These are phyloP conservation scores for Cercospora beticola DNA, from an alignment of 2,329 filamentous ascomycete species.

Conservation along the genomic window DNA sequence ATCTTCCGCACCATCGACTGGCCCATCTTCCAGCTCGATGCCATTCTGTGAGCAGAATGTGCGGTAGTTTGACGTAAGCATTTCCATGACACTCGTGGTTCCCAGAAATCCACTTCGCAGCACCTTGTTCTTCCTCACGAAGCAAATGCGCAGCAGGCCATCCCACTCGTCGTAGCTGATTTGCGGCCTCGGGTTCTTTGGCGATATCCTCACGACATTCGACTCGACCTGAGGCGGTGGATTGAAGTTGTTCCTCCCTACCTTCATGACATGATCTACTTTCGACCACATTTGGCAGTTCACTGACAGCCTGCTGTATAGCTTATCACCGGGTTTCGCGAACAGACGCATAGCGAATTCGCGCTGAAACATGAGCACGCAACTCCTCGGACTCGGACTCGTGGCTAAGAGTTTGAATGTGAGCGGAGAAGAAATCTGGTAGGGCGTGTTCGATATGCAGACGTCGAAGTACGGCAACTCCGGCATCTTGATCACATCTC, in stretches of 20 bases:
- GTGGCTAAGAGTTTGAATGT: conserved; percentile 87
- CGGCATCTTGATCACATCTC: conserved; percentile 85
- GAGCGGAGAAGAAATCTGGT: conserved; percentile 82
- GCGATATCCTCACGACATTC: conserved; percentile 84
- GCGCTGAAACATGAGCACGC: conserved; percentile 93
- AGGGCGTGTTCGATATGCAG: conserved; percentile 76
- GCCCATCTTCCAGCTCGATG: conserved; percentile 70
- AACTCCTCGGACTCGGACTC: conserved; percentile 75
- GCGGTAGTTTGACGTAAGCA: conserved; percentile 85
- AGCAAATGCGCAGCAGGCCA: conserved; percentile 77
- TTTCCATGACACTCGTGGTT: conserved; percentile 73
- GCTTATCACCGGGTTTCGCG: conserved; percentile 79
- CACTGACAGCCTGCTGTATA: conserved; percentile 87
- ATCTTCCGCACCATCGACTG: conserved; percentile 45
- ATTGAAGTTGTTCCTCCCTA: conserved; percentile 94
- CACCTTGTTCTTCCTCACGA: conserved; percentile 88
- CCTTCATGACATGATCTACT: conserved; percentile 77
- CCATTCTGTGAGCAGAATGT: conserved; percentile 88
- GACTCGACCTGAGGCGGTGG: conserved; percentile 91
- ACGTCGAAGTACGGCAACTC: conserved; percentile 77
- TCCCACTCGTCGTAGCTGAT: conserved; percentile 97
- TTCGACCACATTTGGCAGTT: conserved; percentile 92
- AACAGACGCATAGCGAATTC: conserved; percentile 91
- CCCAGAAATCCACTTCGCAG: conserved; percentile 78
- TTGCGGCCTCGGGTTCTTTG: conserved; percentile 79